Evolutionary conservation across 2,329 filamentous ascomycete genomes (phyloP), one percentile per base, ranked within the genome.

Genomic region (Arthrobotrys sinensis): DNA sequence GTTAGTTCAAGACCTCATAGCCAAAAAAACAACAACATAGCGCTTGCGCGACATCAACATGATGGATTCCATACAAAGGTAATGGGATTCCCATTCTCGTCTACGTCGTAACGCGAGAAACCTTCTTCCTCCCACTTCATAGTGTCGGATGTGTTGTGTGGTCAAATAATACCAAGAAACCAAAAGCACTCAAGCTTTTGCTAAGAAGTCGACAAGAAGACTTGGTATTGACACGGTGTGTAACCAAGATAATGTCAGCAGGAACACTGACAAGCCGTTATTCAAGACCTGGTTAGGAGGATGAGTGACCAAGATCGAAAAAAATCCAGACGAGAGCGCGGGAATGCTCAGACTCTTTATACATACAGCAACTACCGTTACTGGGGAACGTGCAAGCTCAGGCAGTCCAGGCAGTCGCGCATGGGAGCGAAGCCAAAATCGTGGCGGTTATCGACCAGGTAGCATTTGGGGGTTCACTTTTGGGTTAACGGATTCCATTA

Each of bases 71-170:
- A 36, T 72, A 79, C 76, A 64, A 79, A 73, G 8, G 76, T 62
- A 21, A 79, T 38, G 6, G 76, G 63, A 46, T 73, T 73, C 3
- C 76, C 76, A 68, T 73, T 7, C 63, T 79, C 68, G 48, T 79
- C 76, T 36, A 73, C 69, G 62, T 77, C 73, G 60, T 77, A 77
- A 79, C 76, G 76, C 12, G 68, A 68, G 34, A 64, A 79, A 34
- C 68, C 68, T 60, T 73, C 69, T 72, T 79, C 76, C 11, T 79
- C 67, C 76, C 76, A 79, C 76, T 69, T 79, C 76, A 79, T 79
- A 19, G 24, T 69, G 63, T 38, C 60, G 21, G 21, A 63, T 60
- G 36, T 55, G 63, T 55, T 60, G 50, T 32, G 45, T 36, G 28
- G 24, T 24, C 19, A 19, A 11, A 10, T 43, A 5, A 46, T 60